A percentile compares a stretch with the other conserved stretches of the same genome.
phyloP scores from a whole-genome alignment of 2,329 filamentous ascomycete genomes.

The Calonectria hongkongensis region DNA sequence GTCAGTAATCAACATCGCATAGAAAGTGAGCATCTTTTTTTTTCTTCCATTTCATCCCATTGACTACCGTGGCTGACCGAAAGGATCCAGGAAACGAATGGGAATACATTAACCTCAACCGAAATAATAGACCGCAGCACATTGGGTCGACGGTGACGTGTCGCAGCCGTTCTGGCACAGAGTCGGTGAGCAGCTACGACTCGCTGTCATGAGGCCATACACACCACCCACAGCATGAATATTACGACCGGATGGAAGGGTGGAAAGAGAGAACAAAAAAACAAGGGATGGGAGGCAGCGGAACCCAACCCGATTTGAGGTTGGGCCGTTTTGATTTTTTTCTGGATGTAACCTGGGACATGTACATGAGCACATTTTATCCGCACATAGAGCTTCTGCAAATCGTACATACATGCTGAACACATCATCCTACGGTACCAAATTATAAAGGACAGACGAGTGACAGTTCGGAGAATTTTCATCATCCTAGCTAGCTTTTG shows the following conservation, averaged over 20 bases:
- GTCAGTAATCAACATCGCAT: conserved; percentile 42
- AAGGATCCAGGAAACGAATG: conserved; percentile 19
- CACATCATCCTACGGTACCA: not conserved
- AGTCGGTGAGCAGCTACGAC: conserved; percentile 17
- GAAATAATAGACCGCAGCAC: conserved; percentile 43
- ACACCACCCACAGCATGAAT: not conserved
- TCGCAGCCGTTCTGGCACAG: not conserved
- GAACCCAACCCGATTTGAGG: conserved; percentile 25
- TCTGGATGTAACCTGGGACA: conserved; percentile 6
- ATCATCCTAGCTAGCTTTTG: not conserved
- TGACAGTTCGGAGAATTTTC: not conserved
- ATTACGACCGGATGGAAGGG: not conserved
- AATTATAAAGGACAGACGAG: not conserved
- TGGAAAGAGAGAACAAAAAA: conserved; percentile 16
- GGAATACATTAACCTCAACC: conserved; percentile 44
- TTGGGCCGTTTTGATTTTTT: conserved; percentile 12
- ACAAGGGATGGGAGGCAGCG: not conserved
- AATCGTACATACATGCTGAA: conserved; percentile 20
- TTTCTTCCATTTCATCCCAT: not conserved
- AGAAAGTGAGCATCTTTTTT: conserved; percentile 33
- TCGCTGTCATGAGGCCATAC: conserved; percentile 14
- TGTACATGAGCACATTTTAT: conserved; percentile 12
- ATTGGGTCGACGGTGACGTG: conserved; percentile 17
- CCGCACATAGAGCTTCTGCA: conserved; percentile 18
- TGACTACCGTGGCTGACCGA: conserved; percentile 15